Evolutionary conservation across 2,329 filamentous ascomycete genomes (phyloP), one percentile per base, ranked within the genome.

Genomic region (Scytalidium sp.): DNA sequence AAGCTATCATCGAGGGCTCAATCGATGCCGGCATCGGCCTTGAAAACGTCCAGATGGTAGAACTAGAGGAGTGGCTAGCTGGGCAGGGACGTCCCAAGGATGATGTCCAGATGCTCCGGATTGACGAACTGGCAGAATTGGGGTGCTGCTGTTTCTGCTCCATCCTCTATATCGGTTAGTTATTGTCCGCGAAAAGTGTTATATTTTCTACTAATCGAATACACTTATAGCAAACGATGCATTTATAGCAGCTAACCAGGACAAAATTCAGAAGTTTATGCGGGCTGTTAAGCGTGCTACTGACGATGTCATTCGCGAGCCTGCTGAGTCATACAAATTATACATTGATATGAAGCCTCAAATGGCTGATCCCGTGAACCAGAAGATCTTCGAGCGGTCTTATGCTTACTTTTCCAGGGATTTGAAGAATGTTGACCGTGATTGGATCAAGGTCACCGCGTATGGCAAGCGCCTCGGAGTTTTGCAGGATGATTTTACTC

Each of bases 141-240:
- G 87, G 87, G 45, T 91, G 87, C 73, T 91, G 87, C 79, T 91
- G 87, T 76, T 91, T 91, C 80, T 91, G 87, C 70, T 83, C 83
- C 22, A 88, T 91, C 66, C 75, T 91, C 39, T 90, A 91, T 75
- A 91, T 91, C 56, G 87, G 83, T 64, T 49, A 32, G 55, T 45
- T 19, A 9, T 7, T 4, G 11, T n/a, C 36, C 19, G 10, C 27
- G 25, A 21, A 36, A 3, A 11, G 8, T 19, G 13, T 25, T 15
- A 42, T 27, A 36, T 36, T 15, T 36, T 36, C 13, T 36, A 9
- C 7, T 36, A 36, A 36, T n/a, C n/a, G n/a, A n/a, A 7, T 20
- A 19, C 3, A n/a, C 32, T 15, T 3, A 39, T 19, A 63, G 63
- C 56, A 60, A 90, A 91, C 68, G 85, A 90, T 60, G 63, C 63